phyloP scores from a whole-genome alignment of 495 filamentous ascomycete genomes.

The Elasticomyces elasticus region DNA sequence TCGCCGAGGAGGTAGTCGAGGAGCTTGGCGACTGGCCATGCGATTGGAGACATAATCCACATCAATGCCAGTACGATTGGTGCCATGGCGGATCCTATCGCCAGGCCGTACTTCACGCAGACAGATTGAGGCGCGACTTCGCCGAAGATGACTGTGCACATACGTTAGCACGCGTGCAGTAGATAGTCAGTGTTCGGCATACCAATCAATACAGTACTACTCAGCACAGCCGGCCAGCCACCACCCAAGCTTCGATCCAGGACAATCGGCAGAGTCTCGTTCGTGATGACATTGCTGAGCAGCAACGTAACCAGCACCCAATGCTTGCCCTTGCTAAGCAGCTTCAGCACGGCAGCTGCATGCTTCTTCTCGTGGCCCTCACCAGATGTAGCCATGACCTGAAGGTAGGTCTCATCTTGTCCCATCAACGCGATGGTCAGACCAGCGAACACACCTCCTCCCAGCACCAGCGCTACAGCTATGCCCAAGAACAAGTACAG shows the following conservation, averaged over 20 bases:
- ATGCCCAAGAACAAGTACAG: conserved; percentile 64
- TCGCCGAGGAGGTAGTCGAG: conserved; percentile 80
- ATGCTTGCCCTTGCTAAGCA: conserved; percentile 85
- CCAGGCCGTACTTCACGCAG: conserved; percentile 90
- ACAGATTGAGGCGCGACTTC: conserved; percentile 92
- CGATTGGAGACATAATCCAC: conserved; percentile 78
- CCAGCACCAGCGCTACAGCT: conserved; percentile 64
- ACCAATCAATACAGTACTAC: conserved; percentile 90
- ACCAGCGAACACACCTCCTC: conserved; percentile 90
- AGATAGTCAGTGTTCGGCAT: conserved; percentile 24
- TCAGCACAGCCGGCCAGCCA: conserved; percentile 86
- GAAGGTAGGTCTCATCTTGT: conserved; percentile 92
- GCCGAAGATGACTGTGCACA: conserved; percentile 79
- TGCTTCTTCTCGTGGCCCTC: conserved; percentile 72
- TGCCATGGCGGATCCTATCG: conserved; percentile 92
- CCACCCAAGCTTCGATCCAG: conserved; percentile 88
- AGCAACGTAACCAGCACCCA: conserved; percentile 97
- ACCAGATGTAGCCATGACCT: conserved; percentile 80
- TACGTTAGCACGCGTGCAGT: neutral
- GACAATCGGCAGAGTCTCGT: conserved; percentile 92
- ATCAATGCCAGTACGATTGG: conserved; percentile 80
- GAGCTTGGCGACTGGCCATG: conserved; percentile 83
- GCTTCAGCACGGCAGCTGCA: conserved; percentile 65
- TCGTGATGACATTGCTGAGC: conserved; percentile 94
- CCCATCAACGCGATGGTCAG: conserved; percentile 90